Percentiles rank a stretch among this genome's conserved stretches.
phyloP scores from a whole-genome alignment of 345 rosid genomes.

The Eucalyptus marginata region DNA sequence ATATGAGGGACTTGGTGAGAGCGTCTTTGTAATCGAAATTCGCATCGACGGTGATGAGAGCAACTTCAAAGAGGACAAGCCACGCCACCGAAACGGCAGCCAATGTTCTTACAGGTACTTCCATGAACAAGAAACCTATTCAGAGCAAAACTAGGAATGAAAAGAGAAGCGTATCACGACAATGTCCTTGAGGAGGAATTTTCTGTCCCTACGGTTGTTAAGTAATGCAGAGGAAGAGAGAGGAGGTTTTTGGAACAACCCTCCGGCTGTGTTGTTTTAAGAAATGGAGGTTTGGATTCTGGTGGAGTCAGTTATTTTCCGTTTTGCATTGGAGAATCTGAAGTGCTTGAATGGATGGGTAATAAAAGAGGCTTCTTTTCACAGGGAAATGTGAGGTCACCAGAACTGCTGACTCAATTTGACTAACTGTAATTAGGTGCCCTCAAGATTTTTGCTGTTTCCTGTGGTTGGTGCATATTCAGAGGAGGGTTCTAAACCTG shows the following conservation, averaged over 20 bases:
- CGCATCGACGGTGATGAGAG: conserved; percentile 18
- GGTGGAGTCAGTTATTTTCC: neutral
- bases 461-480: neutral
- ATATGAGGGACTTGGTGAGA: conserved; percentile 55
- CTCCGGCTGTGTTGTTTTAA: neutral
- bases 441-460: neutral
- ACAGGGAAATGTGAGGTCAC: neutral
- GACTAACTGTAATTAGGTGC: neutral
- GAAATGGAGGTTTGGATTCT: neutral
- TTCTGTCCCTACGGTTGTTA: neutral
- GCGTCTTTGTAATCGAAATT: conserved; percentile 58
- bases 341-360: neutral
- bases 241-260: neutral
- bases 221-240: neutral
- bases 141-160: neutral
- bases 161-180: neutral
- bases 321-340: neutral
- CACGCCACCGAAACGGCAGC: conserved; percentile 12
- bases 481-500: neutral
- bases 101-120: neutral
- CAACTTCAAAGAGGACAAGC: conserved; percentile 23
- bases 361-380: neutral
- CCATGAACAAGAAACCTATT: neutral
- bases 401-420: neutral
- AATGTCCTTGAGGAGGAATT: neutral